Percentiles rank a stretch among this genome's conserved stretches.
These are phyloP conservation scores for Leccinum obscurum DNA, from an alignment of 768 basidiomycete species.

Conservation along the genomic window DNA sequence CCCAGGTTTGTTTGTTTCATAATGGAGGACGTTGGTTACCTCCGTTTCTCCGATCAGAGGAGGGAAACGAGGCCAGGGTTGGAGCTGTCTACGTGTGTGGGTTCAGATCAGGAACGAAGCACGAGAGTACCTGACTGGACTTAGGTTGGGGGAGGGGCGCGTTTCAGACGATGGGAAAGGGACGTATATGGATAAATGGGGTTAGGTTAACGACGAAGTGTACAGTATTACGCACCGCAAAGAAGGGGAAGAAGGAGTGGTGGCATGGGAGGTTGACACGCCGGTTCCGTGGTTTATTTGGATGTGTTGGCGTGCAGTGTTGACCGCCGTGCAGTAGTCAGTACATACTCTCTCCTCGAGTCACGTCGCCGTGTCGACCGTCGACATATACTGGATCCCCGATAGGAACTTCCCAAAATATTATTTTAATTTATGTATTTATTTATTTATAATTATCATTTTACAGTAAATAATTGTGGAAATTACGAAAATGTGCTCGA, in stretches of 20 bases:
- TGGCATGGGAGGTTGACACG: too few species aligned
- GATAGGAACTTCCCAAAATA: constrained; percentile 3
- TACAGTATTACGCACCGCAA: too few species aligned
- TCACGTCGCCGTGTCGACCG: constrained; percentile 15
- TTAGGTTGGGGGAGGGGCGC: background rate
- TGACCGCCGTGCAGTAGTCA: too few species aligned
- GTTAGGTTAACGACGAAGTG: background rate
- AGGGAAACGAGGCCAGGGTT: background rate
- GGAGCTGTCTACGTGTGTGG: background rate
- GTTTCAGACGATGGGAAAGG: background rate
- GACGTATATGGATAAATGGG: constrained; percentile 22
- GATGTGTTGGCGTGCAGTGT: constrained; percentile 4
- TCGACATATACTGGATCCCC: constrained; percentile 1
- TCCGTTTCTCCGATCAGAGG: constrained; percentile 23
- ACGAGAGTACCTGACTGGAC: constrained; percentile 3
- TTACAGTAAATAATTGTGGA: constrained; percentile 8
- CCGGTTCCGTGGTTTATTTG: constrained; percentile 32
- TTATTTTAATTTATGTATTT: constrained; percentile 1
- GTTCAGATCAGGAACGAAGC: constrained; percentile 20
- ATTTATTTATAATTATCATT: constrained; percentile 4
- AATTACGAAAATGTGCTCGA: constrained; percentile 30
- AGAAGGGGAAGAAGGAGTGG: background rate
- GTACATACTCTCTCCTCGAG: background rate
- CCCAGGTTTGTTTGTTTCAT: constrained; percentile 1
- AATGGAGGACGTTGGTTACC: constrained; percentile 16